phyloP scores from a whole-genome alignment of 2,329 filamentous ascomycete species.

The Orbilia brochopaga region DNA sequence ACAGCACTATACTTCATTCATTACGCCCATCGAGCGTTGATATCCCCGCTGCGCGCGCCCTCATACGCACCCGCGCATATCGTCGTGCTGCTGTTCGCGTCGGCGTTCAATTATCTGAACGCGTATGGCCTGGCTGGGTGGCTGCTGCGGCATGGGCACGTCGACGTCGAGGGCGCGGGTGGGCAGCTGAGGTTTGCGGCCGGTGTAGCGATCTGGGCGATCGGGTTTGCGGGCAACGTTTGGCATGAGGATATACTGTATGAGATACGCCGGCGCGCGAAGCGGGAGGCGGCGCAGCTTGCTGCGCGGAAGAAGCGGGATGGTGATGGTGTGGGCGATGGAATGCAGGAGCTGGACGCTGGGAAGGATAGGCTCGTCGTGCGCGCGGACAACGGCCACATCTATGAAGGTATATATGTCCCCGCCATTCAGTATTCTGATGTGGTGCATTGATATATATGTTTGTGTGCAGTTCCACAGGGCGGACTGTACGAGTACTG shows the following conservation, averaged over 20 bases:
- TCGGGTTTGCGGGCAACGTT: constrained; percentile 80
- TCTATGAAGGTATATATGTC: constrained; percentile 50
- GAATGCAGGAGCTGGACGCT: constrained; percentile 64
- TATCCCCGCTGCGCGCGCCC: constrained; percentile 80
- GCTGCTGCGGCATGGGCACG: constrained; percentile 60
- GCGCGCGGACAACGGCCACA: constrained; percentile 50
- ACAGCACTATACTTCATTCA: constrained; percentile 84
- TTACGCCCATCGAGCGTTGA: constrained; percentile 85
- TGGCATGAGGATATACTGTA: constrained; percentile 89
- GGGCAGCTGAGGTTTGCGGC: constrained; percentile 63
- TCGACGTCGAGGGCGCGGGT: constrained; percentile 56
- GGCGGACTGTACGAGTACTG: constrained; percentile 81
- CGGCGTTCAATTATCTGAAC: constrained; percentile 80
- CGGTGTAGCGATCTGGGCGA: constrained; percentile 76
- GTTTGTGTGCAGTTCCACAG: constrained; percentile 72
- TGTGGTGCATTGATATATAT: not conserved
- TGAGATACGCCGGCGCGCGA: constrained; percentile 77
- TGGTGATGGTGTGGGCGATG: constrained; percentile 44
- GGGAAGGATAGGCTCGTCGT: constrained; percentile 62
- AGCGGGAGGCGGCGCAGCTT: constrained; percentile 64
- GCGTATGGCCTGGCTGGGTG: constrained; percentile 78
- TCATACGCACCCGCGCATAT: constrained; percentile 90
- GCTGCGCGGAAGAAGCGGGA: constrained; percentile 43
- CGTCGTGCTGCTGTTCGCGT: constrained; percentile 68
- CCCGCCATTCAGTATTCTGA: not conserved